Evolutionary conservation across 257 asterid genomes (phyloP), one percentile per base, ranked within the genome.

Genomic region (Ilex asprella): DNA sequence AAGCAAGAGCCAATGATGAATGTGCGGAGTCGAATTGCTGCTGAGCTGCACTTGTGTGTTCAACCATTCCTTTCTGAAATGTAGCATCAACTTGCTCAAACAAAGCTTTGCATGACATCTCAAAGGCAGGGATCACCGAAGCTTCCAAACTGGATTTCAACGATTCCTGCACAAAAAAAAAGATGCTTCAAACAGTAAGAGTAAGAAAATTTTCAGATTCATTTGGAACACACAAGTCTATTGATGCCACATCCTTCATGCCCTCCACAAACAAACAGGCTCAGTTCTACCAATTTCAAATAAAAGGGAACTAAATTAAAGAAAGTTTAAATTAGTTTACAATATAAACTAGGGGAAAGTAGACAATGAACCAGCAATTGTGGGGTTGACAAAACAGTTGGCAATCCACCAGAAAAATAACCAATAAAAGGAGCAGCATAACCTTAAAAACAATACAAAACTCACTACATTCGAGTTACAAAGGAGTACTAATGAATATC

Each of bases 31-130:
- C 97, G 62, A 85, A 74, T 66, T 93, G 95, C 72, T 87, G 96
- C 64, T 83, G 95, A 61, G 84, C 85, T 15, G 83, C 83, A 59
- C 86, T 62, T 21, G 84, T 73, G 73, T 89, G 99, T 70, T 89
- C 96, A 32, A 70, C 72, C 86, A 93, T 74, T 68, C 99, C 97
- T 75, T 87, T 93, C 73, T 87, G 96, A 70, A 89, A 87, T 50
- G 95, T 62, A 39, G 95, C 75, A 77, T 89, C 97, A 56, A 93
- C 89, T 81, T 85, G 99, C 83, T 93, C 97, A 71, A 93, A 87
- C 96, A 93, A 82, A 58, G 92, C 72, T 74, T 86, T 74, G 83
- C 99, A 93, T 8, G 99, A 87, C 82, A 78, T 79, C 88, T 93
- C 96, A 56, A 93, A 89, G 27, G 95, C 94, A 65, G 99, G 99